These are phyloP conservation scores for Ballota nigra DNA, from an alignment of 257 asterid species.

Conservation along the genomic window DNA sequence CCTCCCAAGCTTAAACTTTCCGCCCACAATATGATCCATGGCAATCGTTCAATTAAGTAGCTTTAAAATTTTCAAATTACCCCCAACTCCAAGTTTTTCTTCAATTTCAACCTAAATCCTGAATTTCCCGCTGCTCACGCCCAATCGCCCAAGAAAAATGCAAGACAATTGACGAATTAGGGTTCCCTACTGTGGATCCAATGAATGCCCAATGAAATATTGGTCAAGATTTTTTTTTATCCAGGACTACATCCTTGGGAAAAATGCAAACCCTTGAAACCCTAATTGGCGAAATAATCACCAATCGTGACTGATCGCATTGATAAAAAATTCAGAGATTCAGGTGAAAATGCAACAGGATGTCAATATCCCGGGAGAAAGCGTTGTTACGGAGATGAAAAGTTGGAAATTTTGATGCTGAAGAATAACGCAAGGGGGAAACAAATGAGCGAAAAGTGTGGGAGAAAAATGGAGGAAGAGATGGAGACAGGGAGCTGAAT, in stretches of 20 bases:
- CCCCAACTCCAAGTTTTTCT: neutral
- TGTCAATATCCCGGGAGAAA: neutral
- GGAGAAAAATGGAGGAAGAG: slow-evolving; percentile 7
- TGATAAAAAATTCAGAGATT: slow-evolving; percentile 9
- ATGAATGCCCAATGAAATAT: slow-evolving; percentile 9
- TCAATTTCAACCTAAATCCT: slow-evolving; percentile 17
- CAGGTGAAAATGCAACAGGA: slow-evolving; percentile 8
- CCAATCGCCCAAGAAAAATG: slow-evolving; percentile 1
- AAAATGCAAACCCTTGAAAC: slow-evolving; percentile 33
- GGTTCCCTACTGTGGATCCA: slow-evolving; percentile 23
- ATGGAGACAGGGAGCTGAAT: slow-evolving; percentile 14
- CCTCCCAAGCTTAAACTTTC: slow-evolving; percentile 76
- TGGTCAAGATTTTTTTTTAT: slow-evolving; percentile 1
- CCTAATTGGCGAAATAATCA: slow-evolving; percentile 38
- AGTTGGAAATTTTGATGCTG: slow-evolving; percentile 12
- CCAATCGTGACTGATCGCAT: slow-evolving; percentile 33
- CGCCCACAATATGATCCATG: slow-evolving; percentile 89
- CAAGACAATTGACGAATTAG: neutral
- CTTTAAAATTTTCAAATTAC: slow-evolving; percentile 10
- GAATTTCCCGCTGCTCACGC: slow-evolving; percentile 10
- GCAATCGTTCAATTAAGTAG: slow-evolving; percentile 24
- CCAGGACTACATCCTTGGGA: slow-evolving; percentile 38
- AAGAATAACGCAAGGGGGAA: neutral
- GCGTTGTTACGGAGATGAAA: slow-evolving; percentile 3
- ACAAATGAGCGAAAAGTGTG: slow-evolving; percentile 23